Evolutionary conservation across 805 yeast genomes (phyloP), one percentile per base, ranked within the genome.

Genomic region (Saccharomycopsis fodiens): DNA sequence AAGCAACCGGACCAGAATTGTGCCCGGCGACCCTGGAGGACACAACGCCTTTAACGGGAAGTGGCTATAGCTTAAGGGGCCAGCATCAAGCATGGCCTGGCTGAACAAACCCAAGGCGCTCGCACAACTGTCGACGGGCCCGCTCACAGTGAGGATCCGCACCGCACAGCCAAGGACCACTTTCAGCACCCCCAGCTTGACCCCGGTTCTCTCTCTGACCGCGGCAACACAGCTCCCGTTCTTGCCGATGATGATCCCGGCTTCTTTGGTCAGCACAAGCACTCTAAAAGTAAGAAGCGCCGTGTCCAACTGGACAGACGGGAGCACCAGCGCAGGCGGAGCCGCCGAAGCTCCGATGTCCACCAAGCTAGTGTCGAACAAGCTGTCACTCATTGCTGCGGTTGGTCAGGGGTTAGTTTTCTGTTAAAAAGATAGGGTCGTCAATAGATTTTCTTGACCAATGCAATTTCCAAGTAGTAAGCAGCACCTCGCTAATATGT

Each of bases 201-300:
- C 87, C 46, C 74, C 73, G 25, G 91, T 84, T 48, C 74, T 74
- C 41, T 77, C 86, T 53, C 96, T 72, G 39, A 88, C 76, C 30
- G 74, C 71, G 45, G 88, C 83, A 50, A 88, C 87, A 45, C 82
- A 82, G 41, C 73, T 69, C 39, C 96, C 96, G 53, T 77, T 82
- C 54, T 83, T 83, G 44, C 96, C 96, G 55, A 88, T 88, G 51
- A 88, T 77, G 51, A 87, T 84, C 15, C 96, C 96, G 10, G 95
- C 89, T 62, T 88, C 96, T 58, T 82, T 83, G 45, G 88, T 76
- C 2, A 93, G 79, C 16, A 88, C 83, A 23, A 88, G 70, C 1
- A 86, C 74, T 48, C 88, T 53, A 55, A 52, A 47, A 7, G 67
- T 63, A 32, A 66, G 62, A 29, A 62, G 50, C 2, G 54, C 51